A percentile compares a stretch with the other conserved stretches of the same genome.
Conservation (phyloP, 108 stramenopile species). For the Phaeodactylum tricornutum region DNA sequence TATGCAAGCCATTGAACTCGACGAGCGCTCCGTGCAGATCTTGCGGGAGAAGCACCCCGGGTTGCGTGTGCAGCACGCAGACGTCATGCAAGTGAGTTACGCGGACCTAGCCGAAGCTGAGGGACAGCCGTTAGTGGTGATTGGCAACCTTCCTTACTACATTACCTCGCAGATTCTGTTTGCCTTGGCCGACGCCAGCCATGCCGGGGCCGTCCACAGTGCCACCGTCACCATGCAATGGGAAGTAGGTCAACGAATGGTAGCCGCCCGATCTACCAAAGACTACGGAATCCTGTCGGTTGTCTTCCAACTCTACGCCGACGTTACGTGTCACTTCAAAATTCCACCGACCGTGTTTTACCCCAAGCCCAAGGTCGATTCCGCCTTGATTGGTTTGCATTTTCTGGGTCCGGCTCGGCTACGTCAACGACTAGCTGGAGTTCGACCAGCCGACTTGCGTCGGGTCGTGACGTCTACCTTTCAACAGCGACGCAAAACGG, state of each 20-base stretch:
- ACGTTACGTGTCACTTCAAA: conserved; percentile 82
- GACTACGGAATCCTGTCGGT: conserved; percentile 94
- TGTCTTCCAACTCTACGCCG: conserved; percentile 90
- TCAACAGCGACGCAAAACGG: conserved; percentile 92
- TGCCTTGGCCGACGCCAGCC: conserved; percentile 87
- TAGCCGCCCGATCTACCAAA: conserved; percentile 61
- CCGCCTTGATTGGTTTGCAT: conserved; percentile 86
- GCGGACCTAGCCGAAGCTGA: conserved; percentile 57
- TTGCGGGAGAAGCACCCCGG: conserved; percentile 55
- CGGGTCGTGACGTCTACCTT: conserved; percentile 82
- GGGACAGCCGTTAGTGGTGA: conserved; percentile 78
- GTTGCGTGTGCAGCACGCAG: conserved; percentile 48
- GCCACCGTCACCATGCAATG: conserved; percentile 98
- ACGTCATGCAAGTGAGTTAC: conserved; percentile 89
- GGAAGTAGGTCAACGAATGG: conserved; percentile 89
- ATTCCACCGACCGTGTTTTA: conserved; percentile 97
- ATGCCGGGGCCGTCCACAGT: conserved; percentile 65
- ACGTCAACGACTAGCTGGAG: conserved; percentile 60
- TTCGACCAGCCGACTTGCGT: conserved; percentile 66
- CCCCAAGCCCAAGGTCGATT: conserved; percentile 93
- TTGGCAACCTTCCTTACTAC: conserved; percentile 97
- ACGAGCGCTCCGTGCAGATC: conserved; percentile 80
- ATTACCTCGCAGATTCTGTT: conserved; percentile 95
- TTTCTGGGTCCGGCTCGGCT: conserved; percentile 62
- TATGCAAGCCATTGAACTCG: conserved; percentile 92